A percentile compares a stretch with the other conserved stretches of the same genome.
phyloP scores from a whole-genome alignment of 2,329 filamentous ascomycete species.

The Claviceps pazoutovae region DNA sequence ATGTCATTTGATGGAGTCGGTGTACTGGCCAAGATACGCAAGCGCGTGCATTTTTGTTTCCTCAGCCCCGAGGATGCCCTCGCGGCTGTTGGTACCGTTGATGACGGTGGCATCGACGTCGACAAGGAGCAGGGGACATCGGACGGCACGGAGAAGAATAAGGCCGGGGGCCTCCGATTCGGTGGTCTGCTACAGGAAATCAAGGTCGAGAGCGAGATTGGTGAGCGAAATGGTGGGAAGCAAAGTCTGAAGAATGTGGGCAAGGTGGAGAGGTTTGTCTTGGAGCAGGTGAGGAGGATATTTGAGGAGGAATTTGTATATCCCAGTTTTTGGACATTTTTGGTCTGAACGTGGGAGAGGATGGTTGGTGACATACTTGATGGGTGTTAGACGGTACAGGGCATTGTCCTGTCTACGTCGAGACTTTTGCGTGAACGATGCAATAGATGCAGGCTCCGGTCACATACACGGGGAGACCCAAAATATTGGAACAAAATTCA shows the following conservation, averaged over 20 bases:
- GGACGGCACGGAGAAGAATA: conserved; percentile 9
- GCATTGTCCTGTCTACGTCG: not conserved
- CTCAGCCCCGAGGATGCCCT: conserved; percentile 82
- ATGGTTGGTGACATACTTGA: not conserved
- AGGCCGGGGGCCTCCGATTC: conserved; percentile 26
- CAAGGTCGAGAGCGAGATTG: conserved; percentile 93
- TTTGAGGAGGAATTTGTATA: conserved; percentile 99
- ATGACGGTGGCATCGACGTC: conserved; percentile 10
- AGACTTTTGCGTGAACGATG: not conserved
- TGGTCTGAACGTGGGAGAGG: conserved; percentile 42
- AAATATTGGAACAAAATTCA: not conserved
- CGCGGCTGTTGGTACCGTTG: conserved; percentile 46
- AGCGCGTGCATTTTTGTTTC: conserved; percentile 86
- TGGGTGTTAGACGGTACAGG: not conserved
- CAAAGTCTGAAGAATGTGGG: conserved; percentile 96
- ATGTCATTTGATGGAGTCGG: conserved; percentile 91
- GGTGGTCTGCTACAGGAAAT: conserved; percentile 84
- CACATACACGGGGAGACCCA: not conserved
- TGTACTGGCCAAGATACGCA: conserved; percentile 80
- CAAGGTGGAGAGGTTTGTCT: conserved; percentile 93
- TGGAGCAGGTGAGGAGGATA: conserved; percentile 91
- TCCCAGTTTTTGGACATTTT: conserved; percentile 95
- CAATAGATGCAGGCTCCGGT: not conserved
- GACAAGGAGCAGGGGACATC: conserved; percentile 10
- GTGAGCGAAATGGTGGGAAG: conserved; percentile 77